Conservation (phyloP, 805 yeast genomes). For the Metahyphopichia silvanorum region DNA sequence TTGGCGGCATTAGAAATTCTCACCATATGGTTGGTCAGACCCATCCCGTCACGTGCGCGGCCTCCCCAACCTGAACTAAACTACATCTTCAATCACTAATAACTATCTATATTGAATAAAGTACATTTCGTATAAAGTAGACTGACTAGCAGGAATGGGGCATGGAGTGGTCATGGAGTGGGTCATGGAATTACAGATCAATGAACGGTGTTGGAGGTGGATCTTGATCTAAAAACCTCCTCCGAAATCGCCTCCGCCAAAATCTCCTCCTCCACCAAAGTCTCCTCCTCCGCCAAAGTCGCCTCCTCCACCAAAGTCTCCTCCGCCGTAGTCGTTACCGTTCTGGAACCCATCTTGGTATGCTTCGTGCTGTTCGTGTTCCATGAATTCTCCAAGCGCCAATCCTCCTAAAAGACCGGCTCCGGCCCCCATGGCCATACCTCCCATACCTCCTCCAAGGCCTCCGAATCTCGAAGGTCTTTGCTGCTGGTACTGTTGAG, state of each 20-base stretch:
- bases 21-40: conserved; percentile 15
- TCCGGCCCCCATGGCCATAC: conserved; percentile 47
- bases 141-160: too few species aligned
- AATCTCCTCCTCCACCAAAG: conserved; percentile 20
- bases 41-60: neutral
- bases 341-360: conserved; percentile 34
- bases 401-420: conserved; percentile 64
- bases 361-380: conserved; percentile 21
- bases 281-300: conserved; percentile 21
- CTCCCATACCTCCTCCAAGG: conserved; percentile 7
- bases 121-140: too few species aligned
- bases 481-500: conserved; percentile 26
- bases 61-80: too few species aligned
- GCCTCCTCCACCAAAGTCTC: conserved; percentile 21
- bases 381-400: conserved; percentile 32
- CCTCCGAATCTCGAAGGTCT: conserved; percentile 11
- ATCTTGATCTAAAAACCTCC: conserved; percentile 25
- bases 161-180: too few species aligned
- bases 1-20: conserved; percentile 7
- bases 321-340: conserved; percentile 21
- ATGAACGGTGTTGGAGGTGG: neutral
- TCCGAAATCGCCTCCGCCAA: conserved; percentile 29
- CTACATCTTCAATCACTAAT: too few species aligned
- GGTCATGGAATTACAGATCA: neutral
- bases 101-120: too few species aligned